Evolutionary conservation across 192 early-diverging fungal species (phyloP), one percentile per base, ranked within the genome.

Genomic region (Anaeromyces robustus): DNA sequence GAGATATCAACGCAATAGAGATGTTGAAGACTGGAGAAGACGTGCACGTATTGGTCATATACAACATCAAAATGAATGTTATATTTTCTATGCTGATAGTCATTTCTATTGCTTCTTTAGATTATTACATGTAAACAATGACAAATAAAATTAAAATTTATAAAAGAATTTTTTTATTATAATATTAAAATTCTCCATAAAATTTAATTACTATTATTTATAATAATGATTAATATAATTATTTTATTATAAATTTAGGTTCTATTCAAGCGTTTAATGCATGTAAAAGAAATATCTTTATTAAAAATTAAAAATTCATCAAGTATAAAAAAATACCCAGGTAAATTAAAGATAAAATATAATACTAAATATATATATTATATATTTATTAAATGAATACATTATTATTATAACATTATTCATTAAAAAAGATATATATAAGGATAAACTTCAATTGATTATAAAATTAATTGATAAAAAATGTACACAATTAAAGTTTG

Each of bases 51-150:
- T 68, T n/a, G 52, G 52, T 11, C 52, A 68, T 68, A n/a, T 68
- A 26, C 52, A 68, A n/a, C 52, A 68, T 68, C 52, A 18, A 22
- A 68, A 68, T 68, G 52, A 68, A 68, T n/a, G 52, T 6, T 88
- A 87, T 81, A 90, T 92, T 77, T 95, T 98, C 82, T 99, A 96
- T 85, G 92, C 92, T 31, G 98, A 98, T 84, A 93, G 86, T 79
- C 87, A 83, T 28, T 93, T 96, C 81, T 99, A 97, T 81, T 90
- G 92, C 78, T 96, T 99, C 79, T 89, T 99, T 84, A 87, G 97
- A 59, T 88, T 95, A 41, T 96, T 89, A 80, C 92, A 95, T 88
- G 94, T 95, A 84, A 80, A 80, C 37, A 26, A 34, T 34, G 12
- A 34, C 12, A 7, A 34, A 7, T 34, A 34, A 34, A 7, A 34